phyloP scores from a whole-genome alignment of 2,329 filamentous ascomycete genomes.

The Rhinocladiella similis region DNA sequence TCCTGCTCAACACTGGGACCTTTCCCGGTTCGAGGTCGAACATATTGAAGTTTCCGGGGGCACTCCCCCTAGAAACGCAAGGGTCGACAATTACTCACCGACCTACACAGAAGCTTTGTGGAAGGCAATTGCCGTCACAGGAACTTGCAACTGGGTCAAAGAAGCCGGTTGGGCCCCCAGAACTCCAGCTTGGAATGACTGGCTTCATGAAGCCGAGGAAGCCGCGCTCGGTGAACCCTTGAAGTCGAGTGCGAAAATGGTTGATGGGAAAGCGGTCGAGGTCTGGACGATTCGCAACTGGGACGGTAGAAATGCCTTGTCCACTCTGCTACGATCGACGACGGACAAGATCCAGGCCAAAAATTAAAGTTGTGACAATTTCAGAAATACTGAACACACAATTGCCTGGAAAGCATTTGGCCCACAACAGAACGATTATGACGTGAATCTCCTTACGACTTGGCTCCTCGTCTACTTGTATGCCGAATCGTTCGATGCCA shows the following conservation, averaged over 20 bases:
- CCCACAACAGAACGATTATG: no score
- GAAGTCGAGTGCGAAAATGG: constrained; percentile 8
- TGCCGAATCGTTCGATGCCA: no score
- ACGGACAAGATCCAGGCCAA: constrained; percentile 17
- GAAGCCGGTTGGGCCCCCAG: constrained; percentile 42
- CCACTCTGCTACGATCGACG: constrained; percentile 26
- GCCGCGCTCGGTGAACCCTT: constrained; percentile 27
- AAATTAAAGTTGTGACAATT: no score
- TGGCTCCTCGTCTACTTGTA: no score
- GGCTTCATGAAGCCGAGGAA: constrained; percentile 40
- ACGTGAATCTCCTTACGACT: no score
- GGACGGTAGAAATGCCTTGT: constrained; percentile 27
- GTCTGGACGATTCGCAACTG: no score
- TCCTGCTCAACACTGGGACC: constrained; percentile 55
- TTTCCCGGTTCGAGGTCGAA: constrained; percentile 42
- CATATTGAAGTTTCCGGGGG: constrained; percentile 28
- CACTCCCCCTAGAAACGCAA: constrained; percentile 25
- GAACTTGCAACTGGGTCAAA: constrained; percentile 44
- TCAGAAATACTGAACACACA: no score
- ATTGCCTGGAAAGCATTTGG: no score
- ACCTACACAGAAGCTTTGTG: no score
- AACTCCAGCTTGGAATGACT: constrained; percentile 44
- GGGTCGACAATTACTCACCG: constrained; percentile 35
- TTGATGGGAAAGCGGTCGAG: constrained; percentile 25
- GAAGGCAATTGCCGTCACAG: constrained; percentile 49